Evolutionary conservation across 345 rosid genomes (phyloP).

Genomic region (Populus simonii): DNA sequence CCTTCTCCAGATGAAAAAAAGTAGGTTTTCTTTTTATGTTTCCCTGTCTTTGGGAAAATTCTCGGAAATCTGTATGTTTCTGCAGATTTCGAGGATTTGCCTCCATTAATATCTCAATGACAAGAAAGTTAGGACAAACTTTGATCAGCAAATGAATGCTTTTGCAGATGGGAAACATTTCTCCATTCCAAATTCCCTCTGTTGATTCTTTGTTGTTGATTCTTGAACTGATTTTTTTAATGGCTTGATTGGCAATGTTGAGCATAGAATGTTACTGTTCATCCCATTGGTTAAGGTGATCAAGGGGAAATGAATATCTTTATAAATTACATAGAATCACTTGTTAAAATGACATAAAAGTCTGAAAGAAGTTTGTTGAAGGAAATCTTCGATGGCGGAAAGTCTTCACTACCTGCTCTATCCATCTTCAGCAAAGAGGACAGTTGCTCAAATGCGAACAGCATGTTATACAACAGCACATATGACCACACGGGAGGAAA

Average conservation of each 20-base stretch:
- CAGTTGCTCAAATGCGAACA: slow-evolving; percentile 66
- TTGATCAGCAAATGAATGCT: no score
- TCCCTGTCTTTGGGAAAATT: no score
- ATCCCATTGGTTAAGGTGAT: no score
- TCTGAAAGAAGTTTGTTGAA: not conserved
- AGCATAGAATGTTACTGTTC: not conserved
- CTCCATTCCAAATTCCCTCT: not conserved
- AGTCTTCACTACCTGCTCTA: slow-evolving; percentile 78
- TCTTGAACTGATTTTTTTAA: not conserved
- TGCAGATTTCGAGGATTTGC: not conserved
- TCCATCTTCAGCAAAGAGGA: slow-evolving; percentile 84
- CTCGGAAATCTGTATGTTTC: not conserved
- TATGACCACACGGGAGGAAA: slow-evolving; percentile 63
- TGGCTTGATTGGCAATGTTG: not conserved
- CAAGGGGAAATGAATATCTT: no score
- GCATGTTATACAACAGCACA: slow-evolving; percentile 89
- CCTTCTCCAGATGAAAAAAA: slow-evolving; percentile 63
- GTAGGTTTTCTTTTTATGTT: slow-evolving; percentile 38
- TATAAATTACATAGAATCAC: no score
- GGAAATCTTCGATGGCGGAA: slow-evolving; percentile 58
- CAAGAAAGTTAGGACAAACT: not conserved
- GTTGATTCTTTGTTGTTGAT: not conserved
- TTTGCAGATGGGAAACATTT: not conserved
- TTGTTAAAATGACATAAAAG: no score
- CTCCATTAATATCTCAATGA: not conserved